Evolutionary conservation across 257 asterid genomes (phyloP), one percentile per base, ranked within the genome.

Genomic region (Rubia yunnanensis): DNA sequence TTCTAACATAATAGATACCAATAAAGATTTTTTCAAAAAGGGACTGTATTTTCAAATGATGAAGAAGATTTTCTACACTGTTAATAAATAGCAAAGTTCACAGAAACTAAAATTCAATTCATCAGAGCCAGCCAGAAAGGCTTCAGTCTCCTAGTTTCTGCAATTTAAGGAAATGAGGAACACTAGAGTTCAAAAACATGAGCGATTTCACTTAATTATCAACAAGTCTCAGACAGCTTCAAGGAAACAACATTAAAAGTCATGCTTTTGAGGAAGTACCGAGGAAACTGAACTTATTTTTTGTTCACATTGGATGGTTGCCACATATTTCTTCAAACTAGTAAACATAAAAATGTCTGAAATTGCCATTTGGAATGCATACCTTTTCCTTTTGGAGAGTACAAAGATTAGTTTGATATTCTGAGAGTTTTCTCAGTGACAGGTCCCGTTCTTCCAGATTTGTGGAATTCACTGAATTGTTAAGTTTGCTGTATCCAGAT

Each of bases 341-440:
- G 60, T 17, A 41, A 54, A 0, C 48, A 57, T 56, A 7, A 20
- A 15, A 30, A 13, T 32, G 41, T 28, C 5, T 9, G 15, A 71
- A 35, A 24, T 5, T 18, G 7, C 6, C 49, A 26, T 18, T 32
- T 34, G 22, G 50, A 32, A 72, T 22, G 20, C 70, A 70, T 77
- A 92, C 99, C 97, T 88, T 92, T 73, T 87, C 99, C 74, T 83
- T 92, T 76, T 92, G 96, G 36, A 92, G 86, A 39, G 85, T 73
- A 62, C 76, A 84, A 54, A 92, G 96, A 67, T 72, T 80, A 22
- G 97, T 75, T 68, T 92, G 95, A 81, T 81, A 81, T 55, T 89
- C 96, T 28, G 76, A 72, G 55, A 92, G 90, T 84, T 89, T 92
- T 77, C 97, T 86, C 54, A 82, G 63, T 14, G 97, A 92, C 65